These are phyloP conservation scores for Rubia tinctorum DNA, from an alignment of 305 asterid genomes.

Conservation along the genomic window DNA sequence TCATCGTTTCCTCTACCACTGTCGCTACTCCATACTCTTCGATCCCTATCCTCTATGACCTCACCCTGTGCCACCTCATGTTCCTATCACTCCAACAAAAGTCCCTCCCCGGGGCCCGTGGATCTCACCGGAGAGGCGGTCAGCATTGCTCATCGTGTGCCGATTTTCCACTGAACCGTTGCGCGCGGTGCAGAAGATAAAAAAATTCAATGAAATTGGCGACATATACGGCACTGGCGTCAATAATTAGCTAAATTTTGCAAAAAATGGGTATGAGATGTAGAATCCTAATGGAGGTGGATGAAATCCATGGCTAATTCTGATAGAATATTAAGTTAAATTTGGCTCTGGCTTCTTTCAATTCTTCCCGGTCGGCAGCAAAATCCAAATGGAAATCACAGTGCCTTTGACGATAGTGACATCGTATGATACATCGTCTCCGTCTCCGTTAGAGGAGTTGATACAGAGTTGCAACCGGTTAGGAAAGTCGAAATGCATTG, in stretches of 20 bases:
- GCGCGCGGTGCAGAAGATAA: no score
- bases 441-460: neutral
- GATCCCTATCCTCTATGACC: no score
- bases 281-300: conserved; percentile 7
- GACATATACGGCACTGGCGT: no score
- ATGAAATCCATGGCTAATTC: neutral
- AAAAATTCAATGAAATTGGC: no score
- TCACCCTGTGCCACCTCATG: no score
- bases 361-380: neutral
- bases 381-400: conserved; percentile 13
- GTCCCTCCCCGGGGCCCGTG: no score
- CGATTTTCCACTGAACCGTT: no score
- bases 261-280: neutral
- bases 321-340: conserved; percentile 9
- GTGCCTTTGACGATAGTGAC: conserved; percentile 1
- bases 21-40: no score
- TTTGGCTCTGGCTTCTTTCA: neutral
- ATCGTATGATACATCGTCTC: neutral
- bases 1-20: no score
- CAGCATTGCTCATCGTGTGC: no score
- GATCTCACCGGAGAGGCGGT: no score
- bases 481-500: neutral
- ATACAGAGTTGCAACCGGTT: conserved; percentile 1
- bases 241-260: neutral
- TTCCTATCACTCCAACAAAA: no score